Conservation (phyloP, 176 grass and related monocot species). For the Paspalum vaginatum region DNA sequence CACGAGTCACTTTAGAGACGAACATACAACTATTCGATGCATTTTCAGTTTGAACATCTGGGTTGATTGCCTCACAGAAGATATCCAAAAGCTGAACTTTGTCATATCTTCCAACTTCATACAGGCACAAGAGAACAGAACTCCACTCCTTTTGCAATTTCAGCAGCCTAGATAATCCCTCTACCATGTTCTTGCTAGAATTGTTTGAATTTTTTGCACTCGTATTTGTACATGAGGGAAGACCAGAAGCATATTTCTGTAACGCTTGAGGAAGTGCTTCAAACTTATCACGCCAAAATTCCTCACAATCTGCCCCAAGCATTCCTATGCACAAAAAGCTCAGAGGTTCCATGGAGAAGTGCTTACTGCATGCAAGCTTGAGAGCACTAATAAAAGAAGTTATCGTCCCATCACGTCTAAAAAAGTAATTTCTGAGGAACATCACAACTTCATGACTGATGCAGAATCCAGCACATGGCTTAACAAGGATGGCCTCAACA, state of each 20-base stretch:
- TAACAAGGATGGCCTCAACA: conserved; percentile 82
- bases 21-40: conserved; percentile 40
- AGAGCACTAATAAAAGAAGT: conserved; percentile 93
- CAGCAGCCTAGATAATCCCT: conserved; percentile 55
- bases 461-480: conserved; percentile 62
- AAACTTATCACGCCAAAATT: conserved; percentile 58
- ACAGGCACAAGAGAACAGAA: conserved; percentile 79
- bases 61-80: conserved; percentile 75
- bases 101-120: conserved; percentile 73
- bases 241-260: conserved; percentile 48
- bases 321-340: conserved; percentile 83
- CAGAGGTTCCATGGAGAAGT: conserved; percentile 78
- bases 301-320: conserved; percentile 65
- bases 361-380: conserved; percentile 92
- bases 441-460: conserved; percentile 69
- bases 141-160: conserved; percentile 67
- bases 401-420: conserved; percentile 83
- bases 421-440: conserved; percentile 96
- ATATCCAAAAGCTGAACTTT: conserved; percentile 86
- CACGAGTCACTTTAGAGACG: conserved; percentile 32
- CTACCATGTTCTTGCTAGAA: conserved; percentile 6
- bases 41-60: conserved; percentile 43
- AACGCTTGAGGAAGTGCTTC: conserved; percentile 54
- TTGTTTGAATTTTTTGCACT: conserved; percentile 56
- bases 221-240: conserved; percentile 66